These are phyloP conservation scores for Diutina pseudorugosa DNA, from an alignment of 1,139 yeast species.

Conservation along the genomic window DNA sequence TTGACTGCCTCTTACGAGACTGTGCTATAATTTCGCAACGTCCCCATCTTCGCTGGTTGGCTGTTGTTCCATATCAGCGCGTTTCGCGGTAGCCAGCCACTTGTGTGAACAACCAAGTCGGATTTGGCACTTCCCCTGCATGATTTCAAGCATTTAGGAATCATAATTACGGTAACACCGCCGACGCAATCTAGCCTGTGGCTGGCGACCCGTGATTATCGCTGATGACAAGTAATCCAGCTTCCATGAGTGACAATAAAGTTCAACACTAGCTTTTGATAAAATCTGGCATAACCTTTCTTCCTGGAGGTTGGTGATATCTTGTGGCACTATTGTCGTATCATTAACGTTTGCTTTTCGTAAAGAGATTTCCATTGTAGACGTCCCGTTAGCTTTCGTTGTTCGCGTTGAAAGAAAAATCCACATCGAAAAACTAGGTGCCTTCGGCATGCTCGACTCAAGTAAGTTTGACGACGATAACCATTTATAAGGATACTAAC, in stretches of 20 bases:
- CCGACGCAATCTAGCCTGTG: background rate
- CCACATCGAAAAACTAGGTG: background rate
- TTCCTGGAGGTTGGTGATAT: too few relatives aligned
- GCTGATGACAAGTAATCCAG: background rate
- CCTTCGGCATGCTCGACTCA: slow-evolving; percentile 10
- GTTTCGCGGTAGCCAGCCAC: background rate
- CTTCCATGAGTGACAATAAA: too few relatives aligned
- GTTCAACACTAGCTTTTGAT: too few relatives aligned
- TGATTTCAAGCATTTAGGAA: background rate
- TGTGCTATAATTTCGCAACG: background rate
- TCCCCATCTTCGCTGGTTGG: background rate
- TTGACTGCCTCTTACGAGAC: background rate
- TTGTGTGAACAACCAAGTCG: background rate
- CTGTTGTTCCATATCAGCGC: background rate
- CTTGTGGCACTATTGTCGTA: too few relatives aligned
- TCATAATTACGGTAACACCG: background rate
- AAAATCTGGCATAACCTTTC: too few relatives aligned
- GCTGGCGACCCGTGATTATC: background rate
- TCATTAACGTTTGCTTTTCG: background rate
- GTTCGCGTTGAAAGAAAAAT: background rate
- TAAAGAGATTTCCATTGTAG: background rate
- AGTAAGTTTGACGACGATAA: slow-evolving; percentile 13
- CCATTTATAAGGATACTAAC: slow-evolving; percentile 1
- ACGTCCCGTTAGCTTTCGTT: background rate
- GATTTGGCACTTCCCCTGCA: background rate